A percentile compares a stretch with the other conserved stretches of the same genome.
These are phyloP conservation scores for Monosporozyma yasuniensis DNA, from an alignment of 805 yeast species.

Conservation along the genomic window DNA sequence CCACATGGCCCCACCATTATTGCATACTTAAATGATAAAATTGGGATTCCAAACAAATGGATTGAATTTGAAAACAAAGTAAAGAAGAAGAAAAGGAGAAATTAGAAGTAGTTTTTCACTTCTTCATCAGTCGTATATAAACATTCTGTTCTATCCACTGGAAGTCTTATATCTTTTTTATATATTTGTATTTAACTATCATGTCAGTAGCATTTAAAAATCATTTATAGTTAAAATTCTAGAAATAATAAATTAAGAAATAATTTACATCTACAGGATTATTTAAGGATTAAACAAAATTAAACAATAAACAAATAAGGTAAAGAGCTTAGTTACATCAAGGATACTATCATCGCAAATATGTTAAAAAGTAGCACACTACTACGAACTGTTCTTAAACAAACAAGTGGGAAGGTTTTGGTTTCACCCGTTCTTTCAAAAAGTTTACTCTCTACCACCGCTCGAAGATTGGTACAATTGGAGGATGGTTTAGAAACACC, in stretches of 20 bases:
- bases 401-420: neutral
- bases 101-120: neutral
- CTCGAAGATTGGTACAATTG: neutral
- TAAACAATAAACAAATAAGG: neutral
- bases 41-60: constrained; percentile 59
- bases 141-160: too few species aligned
- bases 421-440: neutral
- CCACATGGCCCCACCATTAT: constrained; percentile 61
- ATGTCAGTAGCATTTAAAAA: too few species aligned
- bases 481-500: neutral
- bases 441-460: neutral
- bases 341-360: neutral
- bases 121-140: too few species aligned
- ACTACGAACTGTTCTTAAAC: neutral
- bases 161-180: too few species aligned
- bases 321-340: neutral
- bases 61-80: constrained; percentile 56
- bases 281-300: neutral
- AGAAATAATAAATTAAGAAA: too few species aligned
- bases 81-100: constrained; percentile 43
- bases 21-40: constrained; percentile 43
- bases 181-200: too few species aligned
- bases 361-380: neutral
- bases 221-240: too few species aligned
- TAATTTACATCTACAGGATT: too few species aligned